phyloP scores from a whole-genome alignment of 2,329 filamentous ascomycete species.

The Sphaerostilbella broomeana region DNA sequence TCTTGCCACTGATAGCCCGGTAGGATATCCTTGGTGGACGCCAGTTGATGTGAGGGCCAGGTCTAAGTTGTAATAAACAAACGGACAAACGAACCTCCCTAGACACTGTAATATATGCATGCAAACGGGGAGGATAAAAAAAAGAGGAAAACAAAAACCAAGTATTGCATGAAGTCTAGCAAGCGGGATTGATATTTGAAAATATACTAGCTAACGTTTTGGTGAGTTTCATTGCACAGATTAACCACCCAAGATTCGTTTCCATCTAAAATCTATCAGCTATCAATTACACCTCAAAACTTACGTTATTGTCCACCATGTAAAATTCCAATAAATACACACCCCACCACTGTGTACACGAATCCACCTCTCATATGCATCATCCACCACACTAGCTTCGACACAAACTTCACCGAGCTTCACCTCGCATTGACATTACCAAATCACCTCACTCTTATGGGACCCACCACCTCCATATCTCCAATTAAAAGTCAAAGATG shows the following conservation, averaged over 20 bases:
- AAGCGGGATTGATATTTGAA: too few species aligned
- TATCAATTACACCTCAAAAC: too few species aligned
- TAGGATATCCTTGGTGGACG: conserved; percentile 63
- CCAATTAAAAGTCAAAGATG: background rate
- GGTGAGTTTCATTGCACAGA: too few species aligned
- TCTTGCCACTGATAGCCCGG: conserved; percentile 53
- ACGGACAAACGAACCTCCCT: background rate
- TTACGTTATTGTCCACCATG: too few species aligned
- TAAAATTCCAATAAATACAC: background rate
- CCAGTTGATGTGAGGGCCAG: conserved; percentile 32
- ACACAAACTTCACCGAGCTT: conserved; percentile 5
- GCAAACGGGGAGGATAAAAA: too few species aligned
- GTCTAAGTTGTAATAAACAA: conserved; percentile 18
- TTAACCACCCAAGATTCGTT: too few species aligned
- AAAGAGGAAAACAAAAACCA: too few species aligned
- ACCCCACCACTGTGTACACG: background rate
- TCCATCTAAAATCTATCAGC: too few species aligned
- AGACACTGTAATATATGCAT: too few species aligned
- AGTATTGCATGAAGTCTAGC: too few species aligned
- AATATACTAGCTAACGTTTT: too few species aligned
- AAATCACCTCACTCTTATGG: conserved; percentile 2
- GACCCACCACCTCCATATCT: background rate
- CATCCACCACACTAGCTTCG: background rate
- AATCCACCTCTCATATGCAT: background rate
- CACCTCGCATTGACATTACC: conserved; percentile 2